These are phyloP conservation scores for Solanum rostratum DNA, from an alignment of 257 asterid genomes.

Conservation along the genomic window DNA sequence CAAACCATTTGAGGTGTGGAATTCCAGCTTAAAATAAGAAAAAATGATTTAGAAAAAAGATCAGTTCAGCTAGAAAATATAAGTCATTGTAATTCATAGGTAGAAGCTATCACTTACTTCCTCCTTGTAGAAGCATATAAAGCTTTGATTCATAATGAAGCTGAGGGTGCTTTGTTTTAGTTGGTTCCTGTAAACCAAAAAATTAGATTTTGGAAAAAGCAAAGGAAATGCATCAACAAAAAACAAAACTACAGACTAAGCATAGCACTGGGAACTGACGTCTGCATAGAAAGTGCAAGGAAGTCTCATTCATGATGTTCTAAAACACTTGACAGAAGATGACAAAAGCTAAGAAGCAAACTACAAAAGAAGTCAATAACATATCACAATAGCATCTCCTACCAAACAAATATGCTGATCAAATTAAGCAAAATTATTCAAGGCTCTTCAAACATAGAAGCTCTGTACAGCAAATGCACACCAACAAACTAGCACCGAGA, in stretches of 20 bases:
- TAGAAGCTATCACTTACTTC: constrained; percentile 46
- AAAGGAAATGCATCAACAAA: background rate
- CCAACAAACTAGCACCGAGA: background rate
- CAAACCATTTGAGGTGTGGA: constrained; percentile 82
- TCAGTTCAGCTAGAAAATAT: background rate
- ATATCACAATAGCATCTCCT: background rate
- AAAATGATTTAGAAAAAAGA: constrained; percentile 5
- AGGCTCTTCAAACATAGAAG: background rate
- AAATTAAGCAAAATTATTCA: background rate
- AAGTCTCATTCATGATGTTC: background rate
- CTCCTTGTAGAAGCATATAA: constrained; percentile 88
- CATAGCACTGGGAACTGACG: background rate
- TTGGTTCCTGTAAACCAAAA: constrained; percentile 46
- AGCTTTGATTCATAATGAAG: constrained; percentile 87
- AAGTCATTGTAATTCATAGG: background rate
- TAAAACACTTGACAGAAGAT: background rate
- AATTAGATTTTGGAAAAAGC: background rate
- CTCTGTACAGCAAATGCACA: background rate
- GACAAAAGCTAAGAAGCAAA: background rate
- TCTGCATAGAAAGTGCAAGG: background rate
- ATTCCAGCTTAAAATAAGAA: constrained; percentile 55
- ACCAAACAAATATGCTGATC: background rate
- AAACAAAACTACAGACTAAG: background rate
- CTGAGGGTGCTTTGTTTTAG: constrained; percentile 86
- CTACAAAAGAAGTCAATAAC: background rate